phyloP scores from a whole-genome alignment of 371 early-diverging fungal species.

The Blyttiomyces sp. region DNA sequence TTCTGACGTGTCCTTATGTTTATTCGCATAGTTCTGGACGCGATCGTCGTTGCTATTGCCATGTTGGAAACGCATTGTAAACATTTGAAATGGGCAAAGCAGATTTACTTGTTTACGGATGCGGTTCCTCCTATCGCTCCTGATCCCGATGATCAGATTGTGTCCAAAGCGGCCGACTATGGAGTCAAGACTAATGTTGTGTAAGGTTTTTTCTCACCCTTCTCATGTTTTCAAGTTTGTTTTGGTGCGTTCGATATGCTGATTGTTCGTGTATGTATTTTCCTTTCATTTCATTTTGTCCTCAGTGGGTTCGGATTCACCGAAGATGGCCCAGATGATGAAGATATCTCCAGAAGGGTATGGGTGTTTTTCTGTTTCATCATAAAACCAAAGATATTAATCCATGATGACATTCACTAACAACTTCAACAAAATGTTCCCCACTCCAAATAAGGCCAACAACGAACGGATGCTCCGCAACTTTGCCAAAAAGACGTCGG shows the following conservation, averaged over 20 bases:
- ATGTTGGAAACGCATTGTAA: slow-evolving; percentile 56
- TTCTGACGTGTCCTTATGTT: no score
- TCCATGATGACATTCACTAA: neutral
- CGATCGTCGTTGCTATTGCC: slow-evolving; percentile 59
- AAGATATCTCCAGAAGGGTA: slow-evolving; percentile 1
- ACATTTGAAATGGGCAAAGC: slow-evolving; percentile 62
- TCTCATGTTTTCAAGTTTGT: neutral
- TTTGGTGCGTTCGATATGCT: neutral
- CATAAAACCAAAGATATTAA: no score
- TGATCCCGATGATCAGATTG: slow-evolving; percentile 45
- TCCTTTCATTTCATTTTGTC: no score
- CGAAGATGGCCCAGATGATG: slow-evolving; percentile 25
- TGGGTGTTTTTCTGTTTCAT: no score
- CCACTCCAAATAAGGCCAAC: slow-evolving; percentile 13
- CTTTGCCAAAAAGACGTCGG: slow-evolving; percentile 26
- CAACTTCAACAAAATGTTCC: no score
- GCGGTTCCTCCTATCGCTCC: slow-evolving; percentile 49
- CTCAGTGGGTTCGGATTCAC: slow-evolving; percentile 48
- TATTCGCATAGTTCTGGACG: slow-evolving; percentile 60
- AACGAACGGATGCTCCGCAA: slow-evolving; percentile 47
- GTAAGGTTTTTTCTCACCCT: slow-evolving; percentile 37
- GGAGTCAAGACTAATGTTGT: slow-evolving; percentile 54
- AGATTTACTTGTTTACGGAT: slow-evolving; percentile 63
- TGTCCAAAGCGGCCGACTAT: slow-evolving; percentile 33
- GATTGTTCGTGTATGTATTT: no score